These are phyloP conservation scores for Kwoniella shivajii DNA, from an alignment of 1,284 basidiomycete species.

Conservation along the genomic window DNA sequence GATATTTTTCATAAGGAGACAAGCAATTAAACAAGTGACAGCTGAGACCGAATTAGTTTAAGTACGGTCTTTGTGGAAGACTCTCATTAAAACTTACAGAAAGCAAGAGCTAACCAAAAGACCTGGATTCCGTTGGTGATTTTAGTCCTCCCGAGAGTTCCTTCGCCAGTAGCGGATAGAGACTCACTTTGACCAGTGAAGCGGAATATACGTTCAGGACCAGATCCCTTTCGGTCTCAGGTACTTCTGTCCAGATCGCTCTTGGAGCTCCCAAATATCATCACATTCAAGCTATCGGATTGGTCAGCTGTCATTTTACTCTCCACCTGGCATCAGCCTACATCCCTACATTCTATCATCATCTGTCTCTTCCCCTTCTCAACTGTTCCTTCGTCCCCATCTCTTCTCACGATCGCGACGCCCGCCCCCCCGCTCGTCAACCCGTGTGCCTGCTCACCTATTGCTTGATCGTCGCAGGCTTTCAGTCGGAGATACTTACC, in stretches of 20 bases:
- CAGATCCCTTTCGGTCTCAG: background rate
- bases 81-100: slow-evolving; percentile 9
- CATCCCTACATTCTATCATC: background rate
- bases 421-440: too few species aligned
- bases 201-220: slow-evolving; percentile 23
- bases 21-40: slow-evolving; percentile 15
- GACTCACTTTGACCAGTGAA: slow-evolving; percentile 23
- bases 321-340: too few species aligned
- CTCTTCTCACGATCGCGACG: too few species aligned
- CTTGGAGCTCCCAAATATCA: slow-evolving; percentile 16
- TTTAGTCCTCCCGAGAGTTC: background rate
- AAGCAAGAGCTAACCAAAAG: slow-evolving; percentile 20
- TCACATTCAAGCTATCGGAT: slow-evolving; percentile 6
- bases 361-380: too few species aligned
- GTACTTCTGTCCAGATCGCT: slow-evolving; percentile 20
- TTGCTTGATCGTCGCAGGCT: too few species aligned
- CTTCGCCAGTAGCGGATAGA: too few species aligned
- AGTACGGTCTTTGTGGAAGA: background rate
- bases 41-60: slow-evolving; percentile 3
- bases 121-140: slow-evolving; percentile 1
- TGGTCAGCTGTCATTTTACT: too few species aligned
- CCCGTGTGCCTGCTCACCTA: too few species aligned
- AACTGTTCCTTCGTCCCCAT: too few species aligned
- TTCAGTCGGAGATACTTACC: slow-evolving; percentile 16
- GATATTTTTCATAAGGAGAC: slow-evolving; percentile 18